Evolutionary conservation across 2,329 filamentous ascomycete genomes (phyloP), one percentile per base, ranked within the genome.

Genomic region (Domatiomyces globalis): DNA sequence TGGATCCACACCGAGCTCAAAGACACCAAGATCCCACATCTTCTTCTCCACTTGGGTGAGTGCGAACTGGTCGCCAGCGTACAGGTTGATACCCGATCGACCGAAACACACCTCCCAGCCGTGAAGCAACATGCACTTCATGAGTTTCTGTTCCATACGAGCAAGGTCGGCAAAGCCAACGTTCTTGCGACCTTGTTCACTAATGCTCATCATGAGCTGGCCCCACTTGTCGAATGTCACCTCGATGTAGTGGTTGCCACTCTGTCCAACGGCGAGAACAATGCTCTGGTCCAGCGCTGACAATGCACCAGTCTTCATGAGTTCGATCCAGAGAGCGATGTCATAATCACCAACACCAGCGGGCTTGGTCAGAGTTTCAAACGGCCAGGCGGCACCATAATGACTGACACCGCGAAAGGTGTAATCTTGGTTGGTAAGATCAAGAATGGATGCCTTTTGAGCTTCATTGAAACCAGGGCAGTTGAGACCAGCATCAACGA

Each of bases 401-500:
- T 39, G 17, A 39, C 51, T 51, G 36, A 58, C 45, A 19, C 52
- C 49, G 5, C 54, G 54, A 39, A 44, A 25, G 25, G 22, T 17
- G 27, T 22, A 47, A 42, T n/a, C 51, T 49, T 9, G 51, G 33
- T 15, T 36, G 43, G 25, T 15, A 45, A 19, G 53, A 55, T 54
- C 48, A 45, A 47, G 53, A 46, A 56, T 56, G 18, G 20, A 22
- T 20, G 43, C 52, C 49, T 57, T 57, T 54, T 71, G 68, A 39
- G 69, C 67, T 20, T 71, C 68, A 43, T 66, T 69, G 56, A 73
- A 73, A 1, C 61, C 66, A 33, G 69, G 67, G 47, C 69, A 71
- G 7, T 63, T 63, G 4, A 72, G 55, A 8, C 69, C 69, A 5
- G 68, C 66, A 18, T 63, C 61, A 22, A 72, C 58, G 12, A 73